These are phyloP conservation scores for Fraxinus platypoda DNA, from an alignment of 305 asterid species.

Conservation along the genomic window DNA sequence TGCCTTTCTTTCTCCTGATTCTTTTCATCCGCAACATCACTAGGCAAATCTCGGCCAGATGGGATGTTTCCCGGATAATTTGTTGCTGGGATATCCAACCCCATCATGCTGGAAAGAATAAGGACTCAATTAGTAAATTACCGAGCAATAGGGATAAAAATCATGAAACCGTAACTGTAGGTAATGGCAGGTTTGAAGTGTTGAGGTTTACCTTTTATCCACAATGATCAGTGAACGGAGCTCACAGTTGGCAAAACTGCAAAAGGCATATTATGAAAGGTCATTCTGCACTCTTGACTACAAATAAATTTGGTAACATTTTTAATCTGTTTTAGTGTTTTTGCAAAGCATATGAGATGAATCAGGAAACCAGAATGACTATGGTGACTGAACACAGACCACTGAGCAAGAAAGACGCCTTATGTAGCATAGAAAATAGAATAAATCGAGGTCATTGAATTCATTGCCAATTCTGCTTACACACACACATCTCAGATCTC, in stretches of 20 bases:
- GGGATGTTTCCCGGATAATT: slow-evolving; percentile 76
- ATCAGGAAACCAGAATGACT: neutral
- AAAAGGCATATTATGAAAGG: slow-evolving; percentile 6
- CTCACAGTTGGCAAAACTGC: slow-evolving; percentile 89
- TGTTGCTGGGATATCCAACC: slow-evolving; percentile 46
- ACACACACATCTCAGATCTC: neutral
- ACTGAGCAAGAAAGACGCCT: neutral
- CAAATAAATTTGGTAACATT: neutral
- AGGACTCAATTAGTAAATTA: slow-evolving; percentile 21
- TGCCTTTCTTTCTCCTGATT: slow-evolving; percentile 34
- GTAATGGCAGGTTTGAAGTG: slow-evolving; percentile 11
- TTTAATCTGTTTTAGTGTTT: neutral
- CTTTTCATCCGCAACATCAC: slow-evolving; percentile 42
- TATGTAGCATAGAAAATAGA: neutral
- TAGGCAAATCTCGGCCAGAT: slow-evolving; percentile 52
- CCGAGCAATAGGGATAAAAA: neutral
- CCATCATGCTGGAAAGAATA: slow-evolving; percentile 46
- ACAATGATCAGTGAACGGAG: slow-evolving; percentile 82
- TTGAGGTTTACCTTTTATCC: slow-evolving; percentile 58
- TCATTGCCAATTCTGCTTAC: neutral
- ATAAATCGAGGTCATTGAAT: neutral
- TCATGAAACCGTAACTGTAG: neutral
- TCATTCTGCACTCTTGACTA: slow-evolving; percentile 9
- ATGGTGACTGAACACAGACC: neutral
- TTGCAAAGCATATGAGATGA: neutral